Evolutionary conservation across 768 basidiomycete species (phyloP), one percentile per base, ranked within the genome.

Genomic region (Holtermanniella nyarrowii): DNA sequence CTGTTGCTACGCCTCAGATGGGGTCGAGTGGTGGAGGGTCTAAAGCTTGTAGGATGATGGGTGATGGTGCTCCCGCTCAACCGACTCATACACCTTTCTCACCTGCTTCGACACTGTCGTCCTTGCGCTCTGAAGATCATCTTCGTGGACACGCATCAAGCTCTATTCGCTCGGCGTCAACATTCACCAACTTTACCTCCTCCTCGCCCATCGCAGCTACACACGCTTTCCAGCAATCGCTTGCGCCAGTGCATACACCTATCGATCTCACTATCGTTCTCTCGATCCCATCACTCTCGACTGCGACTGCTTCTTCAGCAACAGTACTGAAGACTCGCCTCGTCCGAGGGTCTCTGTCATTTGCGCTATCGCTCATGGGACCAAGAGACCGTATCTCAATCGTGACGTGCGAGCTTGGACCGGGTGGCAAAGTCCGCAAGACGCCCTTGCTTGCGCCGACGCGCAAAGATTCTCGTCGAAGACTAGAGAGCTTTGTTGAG

Each of bases 191-290:
- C 4, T 56, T 55, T 5, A 31, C 49, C 11, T 60, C 53, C 22
- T 39, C 54, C 3, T 41, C 52, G 5, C 21, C 40, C 22, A 26
- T 49, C n/a, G 55, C 47, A 26, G 31, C 62, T 67, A 26, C 46
- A 76, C 39, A 68, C 85, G 50, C 82, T 83, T 25, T 84, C 86
- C 16, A 80, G 85, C 66, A 82, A 26, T 81, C 89, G 26, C 76
- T 82, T 0, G 86, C 88, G 7, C 79, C 90, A 5, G 78, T 81
- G 13, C 91, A 96, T 65, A 85, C 90, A 0, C 79, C 88, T 3
- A 76, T 95, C 62, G 95, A 99, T 70, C 78, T 99, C 56, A 86
- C 97, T 65, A 79, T 97, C 50, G 84, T 97, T 50, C 74, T 97
- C 37, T 88, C 90, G 12, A 75, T 97, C 1, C 89, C 93, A 3